Base-by-base conservation (phyloP, 371 early-diverging fungal species). In the Mycotypha africana region DNA sequence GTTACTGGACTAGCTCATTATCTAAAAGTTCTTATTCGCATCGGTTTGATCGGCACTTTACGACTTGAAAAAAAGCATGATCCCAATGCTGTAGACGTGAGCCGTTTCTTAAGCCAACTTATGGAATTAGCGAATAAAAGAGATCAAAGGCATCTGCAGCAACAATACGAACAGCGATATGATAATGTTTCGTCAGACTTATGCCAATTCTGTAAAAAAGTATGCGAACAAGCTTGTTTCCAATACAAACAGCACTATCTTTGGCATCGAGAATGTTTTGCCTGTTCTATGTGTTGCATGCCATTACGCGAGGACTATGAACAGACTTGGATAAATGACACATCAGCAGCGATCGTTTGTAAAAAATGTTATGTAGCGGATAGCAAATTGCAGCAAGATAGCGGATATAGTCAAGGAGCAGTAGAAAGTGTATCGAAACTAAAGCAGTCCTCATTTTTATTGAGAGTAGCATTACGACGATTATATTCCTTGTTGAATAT, bases 1-100 rank as follows among this genome's bases (percentile, higher is more conserved):
- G 95, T 97, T 4, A 93, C 97, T 37, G 85, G 87, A 14, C 71
- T 98, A 6, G 98, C 97, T 4, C 97, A 93, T 45, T 86, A 85
- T 42, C 75, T 97, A 16, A 98, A 97, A 62, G 81, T 87, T 15
- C 58, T 95, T 42, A 95, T 96, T 47, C 82, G 95, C 4, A 79
- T 89, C 12, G 93, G 93, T 7, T 65, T 98, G 30, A 89, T 84
- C 15, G 92, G 95, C 5, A 89, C 95, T 0, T 63, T 98, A 23
- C 78, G 80, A 53, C 71, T 95, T 58, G 93, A 62, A 44, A 67
- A 58, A 69, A 55, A 66, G 15, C 52, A 60, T 25, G 70, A 70
- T 17, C 11, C 48, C 4, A 58, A 62, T 20, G 49, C 60, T n/a
- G 49, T 47, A 3, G 80, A 78, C 8, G 75, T 85, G 45, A 65